phyloP scores from a whole-genome alignment of 106 monocot species.

The Allium sativum region DNA sequence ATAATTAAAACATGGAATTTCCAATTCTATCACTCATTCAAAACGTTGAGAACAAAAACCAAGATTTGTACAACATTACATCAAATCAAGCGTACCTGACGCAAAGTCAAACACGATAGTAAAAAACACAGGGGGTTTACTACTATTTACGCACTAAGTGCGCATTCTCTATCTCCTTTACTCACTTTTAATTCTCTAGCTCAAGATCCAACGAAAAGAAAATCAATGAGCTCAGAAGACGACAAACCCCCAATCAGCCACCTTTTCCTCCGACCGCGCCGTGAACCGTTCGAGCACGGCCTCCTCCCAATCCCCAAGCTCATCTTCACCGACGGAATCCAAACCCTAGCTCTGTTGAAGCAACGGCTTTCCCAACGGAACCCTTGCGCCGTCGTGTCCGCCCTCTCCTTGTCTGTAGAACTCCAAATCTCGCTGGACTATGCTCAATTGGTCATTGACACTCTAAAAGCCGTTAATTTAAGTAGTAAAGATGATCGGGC shows the following conservation, averaged over 20 bases:
- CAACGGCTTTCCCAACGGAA: slow-evolving; percentile 18
- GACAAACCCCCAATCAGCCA: not conserved
- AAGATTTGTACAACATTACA: too few species aligned
- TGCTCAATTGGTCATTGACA: slow-evolving; percentile 50
- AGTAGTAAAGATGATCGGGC: slow-evolving; percentile 19
- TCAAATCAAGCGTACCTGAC: too few species aligned
- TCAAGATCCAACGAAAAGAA: too few species aligned
- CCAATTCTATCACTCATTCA: too few species aligned
- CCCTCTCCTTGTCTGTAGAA: slow-evolving; percentile 29
- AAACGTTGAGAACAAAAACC: too few species aligned
- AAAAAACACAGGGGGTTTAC: too few species aligned
- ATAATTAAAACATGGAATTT: too few species aligned
- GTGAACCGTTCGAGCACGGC: slow-evolving; percentile 89
- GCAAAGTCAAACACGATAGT: too few species aligned
- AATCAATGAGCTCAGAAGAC: too few species aligned
- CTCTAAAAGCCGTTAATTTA: slow-evolving; percentile 40
- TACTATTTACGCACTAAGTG: too few species aligned
- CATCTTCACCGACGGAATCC: slow-evolving; percentile 62
- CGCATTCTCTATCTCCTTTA: too few species aligned
- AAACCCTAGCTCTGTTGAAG: slow-evolving; percentile 45
- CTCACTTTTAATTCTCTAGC: too few species aligned
- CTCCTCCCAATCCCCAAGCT: slow-evolving; percentile 95
- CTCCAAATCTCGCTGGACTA: slow-evolving; percentile 68
- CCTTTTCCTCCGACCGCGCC: slow-evolving; percentile 56
- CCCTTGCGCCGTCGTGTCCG: slow-evolving; percentile 12